Evolutionary conservation across 1,139 yeast species (phyloP), one percentile per base, ranked within the genome.

Genomic region (Geotrichum macrosporum): DNA sequence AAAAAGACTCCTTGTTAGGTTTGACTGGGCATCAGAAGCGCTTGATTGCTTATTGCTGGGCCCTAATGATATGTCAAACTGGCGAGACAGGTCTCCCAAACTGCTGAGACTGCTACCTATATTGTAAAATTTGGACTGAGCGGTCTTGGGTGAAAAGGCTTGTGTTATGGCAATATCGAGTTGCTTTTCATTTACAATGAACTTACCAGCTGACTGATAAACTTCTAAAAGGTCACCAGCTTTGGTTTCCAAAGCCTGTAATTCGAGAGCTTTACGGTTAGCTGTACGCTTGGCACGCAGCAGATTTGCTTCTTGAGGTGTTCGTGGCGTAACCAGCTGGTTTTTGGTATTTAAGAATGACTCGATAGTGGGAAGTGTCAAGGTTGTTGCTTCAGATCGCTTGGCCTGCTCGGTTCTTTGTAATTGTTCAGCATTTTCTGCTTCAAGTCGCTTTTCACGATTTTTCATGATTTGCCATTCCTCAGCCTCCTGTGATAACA

Each of bases 331-430:
- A 72, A 88, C 77, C 52, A 87, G 64, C 54, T 84, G 69, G 35
- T 45, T 22, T 15, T 32, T 47, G 44, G 21, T 19, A 13, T 39
- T 46, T 55, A 82, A 73, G 21, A 61, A 55, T 35, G 77, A 73
- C 57, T 84, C 89, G 53, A 88, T 72, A 2, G 95, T 84, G 39
- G 96, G 96, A 46, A 86, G 72, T 1, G 95, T 84, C 57, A 83
- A 74, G 57, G 70, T 69, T 39, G 80, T 74, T 18, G 87, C 80
- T 50, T 71, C 73, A 4, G 80, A 70, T 54, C 38, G 29, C 18
- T 39, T 40, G 10, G 48, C 44, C 13, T 35, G 41, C 22, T 41
- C 41, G 26, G 39, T 34, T 15, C 63, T 58, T 45, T 61, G 64
- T 57, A 60, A 64, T 50, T 63, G 61, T 51, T 61, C 58, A 47